These are phyloP conservation scores for Apocynum venetum DNA, from an alignment of 257 asterid species.

Conservation along the genomic window DNA sequence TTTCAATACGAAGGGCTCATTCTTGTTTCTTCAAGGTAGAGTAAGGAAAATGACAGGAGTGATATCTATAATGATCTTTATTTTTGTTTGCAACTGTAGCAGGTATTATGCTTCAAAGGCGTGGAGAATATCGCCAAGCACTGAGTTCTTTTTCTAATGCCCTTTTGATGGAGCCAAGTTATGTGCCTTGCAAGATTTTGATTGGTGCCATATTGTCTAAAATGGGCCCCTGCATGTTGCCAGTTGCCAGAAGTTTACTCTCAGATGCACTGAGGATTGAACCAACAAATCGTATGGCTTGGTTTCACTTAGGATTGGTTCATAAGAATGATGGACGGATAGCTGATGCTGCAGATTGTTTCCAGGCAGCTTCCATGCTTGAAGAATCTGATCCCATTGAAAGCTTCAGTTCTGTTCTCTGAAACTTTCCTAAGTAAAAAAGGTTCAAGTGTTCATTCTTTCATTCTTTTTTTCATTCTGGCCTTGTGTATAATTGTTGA, in stretches of 20 bases:
- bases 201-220: constrained; percentile 52
- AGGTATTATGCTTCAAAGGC: constrained; percentile 76
- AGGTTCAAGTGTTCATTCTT: constrained; percentile 42
- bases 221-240: constrained; percentile 68
- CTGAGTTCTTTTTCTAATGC: constrained; percentile 62
- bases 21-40: not conserved
- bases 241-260: constrained; percentile 73
- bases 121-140: constrained; percentile 56
- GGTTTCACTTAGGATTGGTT: constrained; percentile 83
- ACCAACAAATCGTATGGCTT: constrained; percentile 80
- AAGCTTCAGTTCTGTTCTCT: constrained; percentile 64
- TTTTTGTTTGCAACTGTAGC: constrained; percentile 12
- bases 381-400: constrained; percentile 88
- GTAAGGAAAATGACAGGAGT: not conserved
- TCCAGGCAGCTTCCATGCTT: constrained; percentile 96
- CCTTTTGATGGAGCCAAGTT: constrained; percentile 68
- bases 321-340: constrained; percentile 81
- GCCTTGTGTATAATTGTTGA: constrained; percentile 11
- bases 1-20: not conserved
- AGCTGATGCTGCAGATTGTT: constrained; percentile 91
- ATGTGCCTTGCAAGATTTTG: constrained; percentile 78
- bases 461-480: constrained; percentile 44
- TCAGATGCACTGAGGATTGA: constrained; percentile 86
- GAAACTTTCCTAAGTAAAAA: constrained; percentile 14
- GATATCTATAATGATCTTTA: not conserved